phyloP scores from a whole-genome alignment of 2,329 filamentous ascomycete genomes.

The Botrytis squamosa region DNA sequence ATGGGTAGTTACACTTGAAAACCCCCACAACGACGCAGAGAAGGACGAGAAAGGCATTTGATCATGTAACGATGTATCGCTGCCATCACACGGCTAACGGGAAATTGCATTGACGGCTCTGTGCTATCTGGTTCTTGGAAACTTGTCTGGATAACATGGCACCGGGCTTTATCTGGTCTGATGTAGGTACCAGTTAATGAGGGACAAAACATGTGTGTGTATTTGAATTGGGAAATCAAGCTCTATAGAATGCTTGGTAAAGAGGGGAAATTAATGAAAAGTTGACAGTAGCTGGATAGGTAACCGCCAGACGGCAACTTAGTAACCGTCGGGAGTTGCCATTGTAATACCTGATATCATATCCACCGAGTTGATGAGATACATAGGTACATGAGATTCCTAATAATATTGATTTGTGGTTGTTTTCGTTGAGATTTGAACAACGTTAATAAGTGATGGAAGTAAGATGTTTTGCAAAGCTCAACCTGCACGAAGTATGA shows the following conservation, averaged over 20 bases:
- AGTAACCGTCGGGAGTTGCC: conserved; percentile 16
- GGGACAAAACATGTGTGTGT: conserved; percentile 10
- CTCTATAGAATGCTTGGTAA: conserved; percentile 1
- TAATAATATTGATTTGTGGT: background rate
- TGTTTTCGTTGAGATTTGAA: conserved; percentile 5
- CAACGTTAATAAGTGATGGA: background rate
- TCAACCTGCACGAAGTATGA: background rate
- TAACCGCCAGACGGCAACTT: conserved; percentile 17
- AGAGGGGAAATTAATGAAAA: conserved; percentile 13
- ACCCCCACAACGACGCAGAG: conserved; percentile 6
- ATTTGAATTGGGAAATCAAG: conserved; percentile 16
- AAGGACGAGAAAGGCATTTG: conserved; percentile 20
- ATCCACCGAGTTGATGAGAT: background rate
- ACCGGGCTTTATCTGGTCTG: conserved; percentile 15
- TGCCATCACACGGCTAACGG: conserved; percentile 18
- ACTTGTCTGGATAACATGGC: conserved; percentile 13
- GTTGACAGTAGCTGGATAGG: conserved; percentile 1
- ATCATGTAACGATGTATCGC: conserved; percentile 14
- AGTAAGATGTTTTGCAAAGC: background rate
- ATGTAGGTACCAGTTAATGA: conserved; percentile 21
- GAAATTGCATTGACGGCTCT: conserved; percentile 20
- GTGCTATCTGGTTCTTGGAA: conserved; percentile 19
- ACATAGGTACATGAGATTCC: conserved; percentile 8
- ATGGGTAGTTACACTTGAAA: conserved; percentile 18
- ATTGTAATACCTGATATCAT: conserved; percentile 13